Evolutionary conservation across 1,139 yeast species (phyloP), one percentile per base, ranked within the genome.

Genomic region (Yamadazyma sp.): DNA sequence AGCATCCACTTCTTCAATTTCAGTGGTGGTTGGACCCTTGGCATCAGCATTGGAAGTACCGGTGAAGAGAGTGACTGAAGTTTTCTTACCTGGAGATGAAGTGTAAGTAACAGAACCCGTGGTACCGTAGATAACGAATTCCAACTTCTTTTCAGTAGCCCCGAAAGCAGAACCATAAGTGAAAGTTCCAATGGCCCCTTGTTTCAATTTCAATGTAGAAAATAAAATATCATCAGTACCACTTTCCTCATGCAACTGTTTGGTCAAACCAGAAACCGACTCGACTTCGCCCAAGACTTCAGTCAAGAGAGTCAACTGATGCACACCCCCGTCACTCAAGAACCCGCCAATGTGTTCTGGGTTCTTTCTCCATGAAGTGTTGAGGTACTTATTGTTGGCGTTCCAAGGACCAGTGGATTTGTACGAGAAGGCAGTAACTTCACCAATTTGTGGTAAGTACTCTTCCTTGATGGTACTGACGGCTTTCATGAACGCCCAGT

Each of bases 271-370:
- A 43, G 85, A 74, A 27, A 88, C 77, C 3, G 81, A 64, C 40
- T 75, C 80, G 17, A 87, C 83, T 26, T 73, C 71, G 36, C 97
- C 96, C 44, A 89, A 71, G n/a, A 87, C 80, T 46, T 79, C 88
- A 8, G 95, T 87, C 52, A 89, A 75, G 33, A 87, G 67, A 3
- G 96, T 96, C 61, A 89, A 69, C 63, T 89, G 96, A 64, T 89
- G 98, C 11, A 89, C 98, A 58, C 97, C 97, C 53, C 96, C 96
- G 57, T 89, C 98, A 49, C 92, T 82, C 52, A 89, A 71, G 62
- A 73, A 88, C 0, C 97, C 97, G 42, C 97, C 97, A 48, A 88
- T 77, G 57, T 89, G 97, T 60, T 87, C 83, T 27, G 97, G 97
- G 43, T 81, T 74, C 58, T 75, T 77, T 73, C 98, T 82, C 98